Base-by-base conservation (phyloP, 306 rosid genomes). In the Albizia julibrissin region DNA sequence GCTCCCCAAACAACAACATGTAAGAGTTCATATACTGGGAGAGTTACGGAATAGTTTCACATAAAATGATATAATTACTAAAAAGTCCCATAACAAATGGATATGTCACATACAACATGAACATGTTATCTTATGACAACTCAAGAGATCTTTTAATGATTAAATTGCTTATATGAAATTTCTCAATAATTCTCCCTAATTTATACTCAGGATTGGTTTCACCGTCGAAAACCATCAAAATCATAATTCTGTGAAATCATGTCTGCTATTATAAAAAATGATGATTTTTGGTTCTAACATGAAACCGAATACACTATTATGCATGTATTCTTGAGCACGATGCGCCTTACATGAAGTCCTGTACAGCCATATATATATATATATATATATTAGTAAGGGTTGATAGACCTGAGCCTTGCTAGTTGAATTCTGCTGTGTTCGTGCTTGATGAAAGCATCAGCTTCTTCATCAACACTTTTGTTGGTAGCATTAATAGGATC, bases 361-460 rank as follows among this genome's bases (percentile, higher is more conserved):
- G 59, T 47, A 5, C 19, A 19, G 6, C n/a, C 0, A 18, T 15
- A 9, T 49, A 15, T 49, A 15, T 14, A 0, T 19, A 2, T 1
- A 2, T 52, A 0, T 52, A 2, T 1, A 6, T 52, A 9, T 52
- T 52, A 52, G 61, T 52, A 52, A 52, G 61, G 61, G 24, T 19
- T 52, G 61, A 6, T 1, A 21, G 61, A 52, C 24, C 61, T 19
- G 61, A 52, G 61, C 61, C 61, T 52, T 26, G 61, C 61, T 1
- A 52, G 19, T 8, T 2, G 10, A 52, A 52, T 52, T 16, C 61
- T 88, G 67, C 50, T 80, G 22, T 87, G 90, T 82, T 89, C 88
- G 3, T 26, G 19, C 71, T 74, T 81, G 33, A 92, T 90, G 70
- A 92, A 92, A 24, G 80, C 85, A 1, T 73, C 93, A 19, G 94